phyloP scores from a whole-genome alignment of 192 early-diverging fungal genomes.

The Linnemannia zychae region DNA sequence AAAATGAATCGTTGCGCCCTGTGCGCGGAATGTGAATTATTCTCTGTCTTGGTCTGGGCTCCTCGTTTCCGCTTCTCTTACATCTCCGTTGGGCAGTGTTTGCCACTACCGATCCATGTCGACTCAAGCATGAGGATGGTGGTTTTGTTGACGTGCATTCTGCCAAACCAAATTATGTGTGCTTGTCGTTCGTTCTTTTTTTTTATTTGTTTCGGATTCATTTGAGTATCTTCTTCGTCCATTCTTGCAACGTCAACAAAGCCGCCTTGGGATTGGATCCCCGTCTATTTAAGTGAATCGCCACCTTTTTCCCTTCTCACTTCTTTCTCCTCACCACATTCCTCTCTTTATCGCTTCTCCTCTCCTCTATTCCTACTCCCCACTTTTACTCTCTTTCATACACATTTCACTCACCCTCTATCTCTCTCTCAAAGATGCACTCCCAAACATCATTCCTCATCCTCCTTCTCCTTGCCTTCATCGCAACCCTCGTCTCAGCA shows the following conservation, averaged over 20 bases:
- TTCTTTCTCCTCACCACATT: no score
- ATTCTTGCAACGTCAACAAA: no score
- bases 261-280: no score
- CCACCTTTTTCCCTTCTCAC: no score
- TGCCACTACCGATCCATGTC: neutral
- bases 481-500: neutral
- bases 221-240: neutral
- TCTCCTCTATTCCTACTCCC: neutral
- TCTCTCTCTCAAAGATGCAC: neutral
- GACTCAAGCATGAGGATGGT: no score
- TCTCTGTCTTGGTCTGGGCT: neutral
- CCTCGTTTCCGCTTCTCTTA: neutral
- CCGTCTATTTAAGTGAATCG: no score
- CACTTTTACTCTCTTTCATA: neutral
- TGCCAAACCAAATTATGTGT: no score
- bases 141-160: no score
- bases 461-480: neutral
- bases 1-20: neutral
- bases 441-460: neutral
- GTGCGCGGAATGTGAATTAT: slow-evolving; percentile 1
- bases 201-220: neutral
- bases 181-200: neutral
- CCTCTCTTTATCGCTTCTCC: neutral
- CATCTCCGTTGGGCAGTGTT: neutral
- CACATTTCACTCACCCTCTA: neutral